phyloP scores from a whole-genome alignment of 345 rosid genomes.

The Populus ilicifolia region DNA sequence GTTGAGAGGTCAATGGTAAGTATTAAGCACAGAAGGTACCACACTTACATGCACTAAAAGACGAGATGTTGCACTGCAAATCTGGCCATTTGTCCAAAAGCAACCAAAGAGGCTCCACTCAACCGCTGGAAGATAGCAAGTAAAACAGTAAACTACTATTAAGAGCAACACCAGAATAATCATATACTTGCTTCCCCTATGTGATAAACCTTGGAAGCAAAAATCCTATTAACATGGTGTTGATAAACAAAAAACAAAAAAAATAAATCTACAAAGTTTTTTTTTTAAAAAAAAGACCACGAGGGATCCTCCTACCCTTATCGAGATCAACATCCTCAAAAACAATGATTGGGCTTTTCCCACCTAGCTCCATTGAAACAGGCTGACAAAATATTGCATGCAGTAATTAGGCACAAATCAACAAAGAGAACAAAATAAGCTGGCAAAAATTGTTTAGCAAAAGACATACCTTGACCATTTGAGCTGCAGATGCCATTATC shows the following conservation, averaged over 20 bases:
- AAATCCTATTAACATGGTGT: conserved; percentile 6
- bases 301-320: conserved; percentile 52
- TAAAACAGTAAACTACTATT: conserved; percentile 2
- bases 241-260: conserved; percentile 5
- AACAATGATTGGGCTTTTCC: conserved; percentile 87
- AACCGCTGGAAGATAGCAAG: conserved; percentile 52
- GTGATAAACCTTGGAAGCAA: conserved; percentile 3
- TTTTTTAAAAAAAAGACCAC: neutral
- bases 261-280: no score
- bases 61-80: conserved; percentile 97
- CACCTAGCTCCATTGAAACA: conserved; percentile 91
- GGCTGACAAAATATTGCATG: conserved; percentile 51
- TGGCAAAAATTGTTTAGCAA: conserved; percentile 5
- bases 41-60: conserved; percentile 79
- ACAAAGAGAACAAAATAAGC: neutral
- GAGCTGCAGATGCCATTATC: conserved; percentile 81
- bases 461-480: conserved; percentile 65
- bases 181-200: neutral
- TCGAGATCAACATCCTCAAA: conserved; percentile 93
- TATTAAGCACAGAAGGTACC: neutral
- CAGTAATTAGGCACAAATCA: conserved; percentile 9
- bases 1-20: neutral
- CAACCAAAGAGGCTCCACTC: conserved; percentile 88
- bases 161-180: neutral
- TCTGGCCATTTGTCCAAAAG: conserved; percentile 98